phyloP scores from a whole-genome alignment of 228 moss, liverwort and hornwort species.

The Sphagnum magellanicum region DNA sequence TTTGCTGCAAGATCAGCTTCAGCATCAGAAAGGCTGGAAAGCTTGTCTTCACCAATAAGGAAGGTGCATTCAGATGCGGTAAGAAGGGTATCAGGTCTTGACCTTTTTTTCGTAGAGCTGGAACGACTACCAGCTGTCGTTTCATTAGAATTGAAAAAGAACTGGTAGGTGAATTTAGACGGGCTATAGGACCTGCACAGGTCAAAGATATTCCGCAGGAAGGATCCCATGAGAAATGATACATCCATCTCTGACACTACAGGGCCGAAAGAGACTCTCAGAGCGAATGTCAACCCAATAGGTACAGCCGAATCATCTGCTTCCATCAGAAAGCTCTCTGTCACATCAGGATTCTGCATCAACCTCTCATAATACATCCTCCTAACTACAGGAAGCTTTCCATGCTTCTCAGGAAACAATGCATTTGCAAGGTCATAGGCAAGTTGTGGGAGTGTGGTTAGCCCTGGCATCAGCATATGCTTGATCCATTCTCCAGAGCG shows the following conservation, averaged over 20 bases:
- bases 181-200: neutral
- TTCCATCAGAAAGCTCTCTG: neutral
- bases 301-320: slow-evolving; percentile 7
- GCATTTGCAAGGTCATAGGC: neutral
- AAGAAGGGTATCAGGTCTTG: slow-evolving; percentile 9
- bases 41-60: slow-evolving; percentile 8
- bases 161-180: neutral
- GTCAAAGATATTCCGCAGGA: neutral
- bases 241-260: slow-evolving; percentile 1
- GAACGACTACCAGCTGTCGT: too few species aligned
- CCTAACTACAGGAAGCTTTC: slow-evolving; percentile 7
- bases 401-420: slow-evolving; percentile 6
- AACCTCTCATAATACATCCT: neutral
- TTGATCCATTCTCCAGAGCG: slow-evolving; percentile 1
- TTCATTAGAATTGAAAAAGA: neutral
- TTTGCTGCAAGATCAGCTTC: neutral
- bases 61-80: slow-evolving; percentile 7
- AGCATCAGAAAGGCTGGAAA: neutral
- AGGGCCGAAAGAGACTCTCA: neutral
- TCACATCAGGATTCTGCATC: neutral
- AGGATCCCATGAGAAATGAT: neutral
- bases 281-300: neutral
- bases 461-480: slow-evolving; percentile 1
- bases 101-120: neutral
- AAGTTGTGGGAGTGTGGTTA: neutral